Conservation (phyloP, 495 filamentous ascomycete species). For the Neurospora sp. region DNA sequence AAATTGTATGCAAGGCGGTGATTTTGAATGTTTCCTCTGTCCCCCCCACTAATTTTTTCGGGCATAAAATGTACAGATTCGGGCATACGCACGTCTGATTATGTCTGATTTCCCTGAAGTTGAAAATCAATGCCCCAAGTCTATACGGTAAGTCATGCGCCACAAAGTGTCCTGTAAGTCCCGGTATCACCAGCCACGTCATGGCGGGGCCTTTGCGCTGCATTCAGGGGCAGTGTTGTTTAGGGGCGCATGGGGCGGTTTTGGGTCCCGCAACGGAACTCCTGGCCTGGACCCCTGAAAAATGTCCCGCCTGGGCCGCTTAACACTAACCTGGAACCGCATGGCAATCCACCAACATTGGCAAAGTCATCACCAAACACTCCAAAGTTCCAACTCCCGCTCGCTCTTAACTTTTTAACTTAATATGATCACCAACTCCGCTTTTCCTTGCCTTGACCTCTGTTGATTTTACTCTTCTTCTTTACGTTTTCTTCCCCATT, state of each 20-base stretch:
- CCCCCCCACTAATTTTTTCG: too few species aligned
- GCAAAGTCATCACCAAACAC: background rate
- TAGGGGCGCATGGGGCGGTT: background rate
- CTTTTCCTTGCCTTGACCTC: background rate
- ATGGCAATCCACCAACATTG: background rate
- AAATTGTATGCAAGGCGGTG: too few species aligned
- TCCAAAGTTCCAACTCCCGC: background rate
- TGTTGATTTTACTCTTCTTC: background rate
- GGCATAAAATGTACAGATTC: too few species aligned
- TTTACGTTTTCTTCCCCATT: background rate
- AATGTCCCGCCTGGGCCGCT: background rate
- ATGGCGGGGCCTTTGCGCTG: background rate
- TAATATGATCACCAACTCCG: background rate
- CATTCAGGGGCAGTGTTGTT: background rate
- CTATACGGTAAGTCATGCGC: background rate
- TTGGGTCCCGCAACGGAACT: background rate
- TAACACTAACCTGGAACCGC: background rate
- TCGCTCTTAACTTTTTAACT: background rate
- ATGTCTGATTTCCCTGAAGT: too few species aligned
- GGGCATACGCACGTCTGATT: too few species aligned
- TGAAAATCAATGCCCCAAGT: too few species aligned
- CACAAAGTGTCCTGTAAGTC: background rate
- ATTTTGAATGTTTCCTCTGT: too few species aligned
- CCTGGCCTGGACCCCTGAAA: background rate
- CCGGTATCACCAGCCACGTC: background rate